Evolutionary conservation across 1,284 basidiomycete species (phyloP).

Genomic region (Coriolopsis trogii): DNA sequence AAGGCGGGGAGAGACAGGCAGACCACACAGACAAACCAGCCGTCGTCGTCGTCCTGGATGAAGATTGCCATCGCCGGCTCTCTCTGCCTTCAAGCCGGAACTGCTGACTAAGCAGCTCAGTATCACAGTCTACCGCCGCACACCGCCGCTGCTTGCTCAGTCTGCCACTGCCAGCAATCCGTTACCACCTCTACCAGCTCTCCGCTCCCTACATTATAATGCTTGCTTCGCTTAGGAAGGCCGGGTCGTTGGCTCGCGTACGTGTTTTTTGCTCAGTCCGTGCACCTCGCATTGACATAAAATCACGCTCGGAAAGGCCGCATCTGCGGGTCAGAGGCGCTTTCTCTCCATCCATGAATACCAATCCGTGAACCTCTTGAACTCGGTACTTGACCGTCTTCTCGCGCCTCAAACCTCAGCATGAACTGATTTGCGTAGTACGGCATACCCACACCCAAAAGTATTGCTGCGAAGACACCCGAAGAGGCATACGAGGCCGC

Average conservation of each 20-base stretch:
- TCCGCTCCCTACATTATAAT: constrained; percentile 39
- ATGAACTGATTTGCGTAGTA: constrained; percentile 57
- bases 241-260: constrained; percentile 63
- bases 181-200: constrained; percentile 11
- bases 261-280: constrained; percentile 28
- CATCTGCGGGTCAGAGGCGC: constrained; percentile 84
- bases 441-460: constrained; percentile 95
- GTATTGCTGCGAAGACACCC: constrained; percentile 84
- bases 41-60: constrained; percentile 78
- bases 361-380: constrained; percentile 94
- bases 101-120: constrained; percentile 28
- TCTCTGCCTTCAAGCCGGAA: constrained; percentile 5
- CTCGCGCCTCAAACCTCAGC: background rate
- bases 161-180: constrained; percentile 19
- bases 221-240: constrained; percentile 66
- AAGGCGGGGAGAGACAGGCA: constrained; percentile 75
- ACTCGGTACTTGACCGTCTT: constrained; percentile 64
- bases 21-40: constrained; percentile 44
- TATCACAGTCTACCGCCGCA: constrained; percentile 4
- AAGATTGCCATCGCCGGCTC: constrained; percentile 16
- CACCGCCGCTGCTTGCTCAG: constrained; percentile 1
- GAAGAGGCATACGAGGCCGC: constrained; percentile 92
- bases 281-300: constrained; percentile 1
- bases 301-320: constrained; percentile 45
- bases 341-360: constrained; percentile 99